Evolutionary conservation across 345 rosid genomes (phyloP).

Genomic region (Linum usitatissimum): DNA sequence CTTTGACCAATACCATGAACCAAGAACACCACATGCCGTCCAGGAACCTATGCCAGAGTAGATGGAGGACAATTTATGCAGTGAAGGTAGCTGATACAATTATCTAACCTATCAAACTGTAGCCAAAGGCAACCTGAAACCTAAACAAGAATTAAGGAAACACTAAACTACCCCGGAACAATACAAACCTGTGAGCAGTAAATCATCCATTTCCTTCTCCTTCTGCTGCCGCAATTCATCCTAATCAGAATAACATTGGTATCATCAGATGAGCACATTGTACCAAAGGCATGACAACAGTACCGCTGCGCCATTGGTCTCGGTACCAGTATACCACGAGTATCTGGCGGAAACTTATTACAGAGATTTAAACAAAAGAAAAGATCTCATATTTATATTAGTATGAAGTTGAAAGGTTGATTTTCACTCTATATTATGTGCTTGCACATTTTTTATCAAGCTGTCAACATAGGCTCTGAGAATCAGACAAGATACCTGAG

Average conservation of each 20-base stretch:
- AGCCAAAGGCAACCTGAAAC: background rate
- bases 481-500: too few relatives aligned
- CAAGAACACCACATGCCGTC: constrained; percentile 90
- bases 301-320: constrained; percentile 9
- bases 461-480: too few relatives aligned
- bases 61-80: constrained; percentile 9
- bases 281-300: background rate
- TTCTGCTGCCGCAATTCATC: constrained; percentile 76
- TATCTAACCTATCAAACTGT: background rate
- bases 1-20: constrained; percentile 98
- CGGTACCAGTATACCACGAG: too few relatives aligned
- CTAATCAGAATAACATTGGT: constrained; percentile 23
- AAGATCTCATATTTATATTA: too few relatives aligned
- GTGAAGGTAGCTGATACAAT: background rate
- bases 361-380: too few relatives aligned
- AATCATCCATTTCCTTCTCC: constrained; percentile 95
- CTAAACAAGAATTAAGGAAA: background rate
- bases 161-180: constrained; percentile 7
- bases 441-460: too few relatives aligned
- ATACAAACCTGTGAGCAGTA: constrained; percentile 81
- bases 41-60: constrained; percentile 66
- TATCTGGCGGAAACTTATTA: too few relatives aligned
- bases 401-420: too few relatives aligned
- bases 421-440: too few relatives aligned
- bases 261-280: background rate